A percentile compares a stretch with the other conserved stretches of the same genome.
Evolutionary conservation across 495 filamentous ascomycete genomes (phyloP).

Genomic region (Evernia prunastri): DNA sequence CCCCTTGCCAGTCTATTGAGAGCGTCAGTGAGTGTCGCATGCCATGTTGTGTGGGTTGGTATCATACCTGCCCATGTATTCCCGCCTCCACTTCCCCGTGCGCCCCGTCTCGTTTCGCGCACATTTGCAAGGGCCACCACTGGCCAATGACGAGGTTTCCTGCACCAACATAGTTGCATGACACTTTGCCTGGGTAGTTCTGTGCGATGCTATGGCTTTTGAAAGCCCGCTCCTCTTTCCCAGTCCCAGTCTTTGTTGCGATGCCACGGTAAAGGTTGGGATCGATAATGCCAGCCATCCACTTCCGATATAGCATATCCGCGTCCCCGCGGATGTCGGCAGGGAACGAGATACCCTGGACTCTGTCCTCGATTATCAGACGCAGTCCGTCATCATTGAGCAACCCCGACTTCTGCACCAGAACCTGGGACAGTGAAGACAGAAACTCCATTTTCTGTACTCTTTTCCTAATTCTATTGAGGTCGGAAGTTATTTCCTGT

Average conservation of each 20-base stretch:
- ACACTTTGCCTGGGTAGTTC: conserved; percentile 23
- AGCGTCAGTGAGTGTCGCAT: neutral
- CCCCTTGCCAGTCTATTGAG: conserved; percentile 25
- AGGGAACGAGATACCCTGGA: conserved; percentile 27
- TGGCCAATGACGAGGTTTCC: conserved; percentile 46
- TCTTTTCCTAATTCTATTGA: conserved; percentile 23
- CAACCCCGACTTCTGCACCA: conserved; percentile 34
- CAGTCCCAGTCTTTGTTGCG: conserved; percentile 18
- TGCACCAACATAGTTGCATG: conserved; percentile 37
- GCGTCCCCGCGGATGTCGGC: conserved; percentile 41
- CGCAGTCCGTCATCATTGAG: conserved; percentile 35
- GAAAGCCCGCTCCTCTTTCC: conserved; percentile 18
- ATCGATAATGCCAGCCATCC: conserved; percentile 36
- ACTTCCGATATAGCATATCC: conserved; percentile 34
- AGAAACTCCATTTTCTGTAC: conserved; percentile 34
- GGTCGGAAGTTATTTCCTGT: neutral
- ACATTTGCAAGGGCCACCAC: conserved; percentile 53
- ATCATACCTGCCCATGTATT: conserved; percentile 33
- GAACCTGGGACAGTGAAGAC: conserved; percentile 23
- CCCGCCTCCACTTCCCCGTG: conserved; percentile 49
- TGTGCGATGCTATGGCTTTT: conserved; percentile 28
- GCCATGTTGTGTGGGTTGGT: neutral
- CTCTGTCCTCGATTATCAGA: conserved; percentile 31
- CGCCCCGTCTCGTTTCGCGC: conserved; percentile 48
- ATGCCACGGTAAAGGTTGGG: conserved; percentile 47